Evolutionary conservation across 805 yeast species (phyloP).

Genomic region (Candida broadrunensis): DNA sequence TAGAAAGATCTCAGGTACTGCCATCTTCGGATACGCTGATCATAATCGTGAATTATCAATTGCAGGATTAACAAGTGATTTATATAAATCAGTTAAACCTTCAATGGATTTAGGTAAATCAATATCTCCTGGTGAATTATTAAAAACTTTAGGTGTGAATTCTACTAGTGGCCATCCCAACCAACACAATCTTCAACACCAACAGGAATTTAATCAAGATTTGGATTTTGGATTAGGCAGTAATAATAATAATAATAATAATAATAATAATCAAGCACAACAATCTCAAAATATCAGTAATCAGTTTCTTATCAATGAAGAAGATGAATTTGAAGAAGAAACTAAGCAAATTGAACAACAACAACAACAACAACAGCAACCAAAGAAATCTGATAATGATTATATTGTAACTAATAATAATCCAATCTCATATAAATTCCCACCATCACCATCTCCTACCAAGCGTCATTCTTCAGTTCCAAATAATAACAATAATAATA

Average conservation of each 20-base stretch:
- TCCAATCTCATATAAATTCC: constrained; percentile 57
- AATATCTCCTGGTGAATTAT: constrained; percentile 33
- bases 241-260: background rate
- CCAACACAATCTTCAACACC: no score
- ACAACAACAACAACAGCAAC: constrained; percentile 2
- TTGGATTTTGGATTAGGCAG: constrained; percentile 8
- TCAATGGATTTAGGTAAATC: constrained; percentile 24
- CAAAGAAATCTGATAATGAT: constrained; percentile 38
- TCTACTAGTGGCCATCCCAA: background rate
- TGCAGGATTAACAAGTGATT: constrained; percentile 39
- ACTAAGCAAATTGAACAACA: constrained; percentile 6
- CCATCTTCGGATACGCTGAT: constrained; percentile 69
- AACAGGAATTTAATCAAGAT: background rate
- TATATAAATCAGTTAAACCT: constrained; percentile 10
- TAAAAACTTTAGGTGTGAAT: background rate
- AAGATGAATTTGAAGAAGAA: constrained; percentile 21
- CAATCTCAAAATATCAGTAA: background rate
- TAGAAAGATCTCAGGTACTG: constrained; percentile 73
- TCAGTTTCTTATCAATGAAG: constrained; percentile 12
- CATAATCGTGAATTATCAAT: constrained; percentile 64
- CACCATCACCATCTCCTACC: constrained; percentile 35
- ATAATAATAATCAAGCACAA: background rate
- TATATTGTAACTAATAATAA: constrained; percentile 45
- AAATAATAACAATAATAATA: background rate
- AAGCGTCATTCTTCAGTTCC: background rate